Conservation (phyloP, 2,329 filamentous ascomycete genomes). For the Talaromyces sp. region DNA sequence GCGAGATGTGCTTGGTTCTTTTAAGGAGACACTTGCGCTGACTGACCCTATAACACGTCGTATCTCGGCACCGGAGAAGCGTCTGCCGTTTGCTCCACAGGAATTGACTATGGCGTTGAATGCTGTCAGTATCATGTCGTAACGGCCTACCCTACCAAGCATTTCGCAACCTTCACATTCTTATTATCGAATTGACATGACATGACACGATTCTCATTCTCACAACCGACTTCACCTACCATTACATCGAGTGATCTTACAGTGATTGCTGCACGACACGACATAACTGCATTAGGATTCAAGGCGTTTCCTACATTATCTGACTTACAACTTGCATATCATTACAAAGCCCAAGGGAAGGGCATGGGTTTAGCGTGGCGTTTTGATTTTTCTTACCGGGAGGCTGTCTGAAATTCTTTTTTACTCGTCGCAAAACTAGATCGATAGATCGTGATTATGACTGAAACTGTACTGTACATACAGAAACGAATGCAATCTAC, state of each 20-base stretch:
- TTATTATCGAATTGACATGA: neutral
- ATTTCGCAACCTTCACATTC: neutral
- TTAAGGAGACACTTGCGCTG: conserved; percentile 31
- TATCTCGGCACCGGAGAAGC: conserved; percentile 23
- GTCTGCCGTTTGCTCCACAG: conserved; percentile 31
- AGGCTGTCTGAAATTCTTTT: conserved; percentile 6
- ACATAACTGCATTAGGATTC: neutral
- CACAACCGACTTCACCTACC: neutral
- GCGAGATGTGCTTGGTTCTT: conserved; percentile 24
- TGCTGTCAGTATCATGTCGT: conserved; percentile 31
- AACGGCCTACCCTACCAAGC: neutral
- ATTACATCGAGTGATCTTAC: neutral
- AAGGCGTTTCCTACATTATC: neutral
- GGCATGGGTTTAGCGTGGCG: conserved; percentile 2
- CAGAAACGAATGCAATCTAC: neutral
- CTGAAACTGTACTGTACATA: neutral
- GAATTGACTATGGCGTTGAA: conserved; percentile 35
- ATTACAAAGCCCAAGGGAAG: neutral
- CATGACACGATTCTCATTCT: neutral
- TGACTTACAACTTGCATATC: neutral
- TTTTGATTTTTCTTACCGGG: neutral
- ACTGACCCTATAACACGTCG: conserved; percentile 28
- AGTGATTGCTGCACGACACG: neutral
- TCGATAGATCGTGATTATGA: neutral
- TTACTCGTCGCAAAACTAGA: neutral